Conservation (phyloP, 2,329 filamentous ascomycete genomes). For the Sporothrix brunneoviolacea region DNA sequence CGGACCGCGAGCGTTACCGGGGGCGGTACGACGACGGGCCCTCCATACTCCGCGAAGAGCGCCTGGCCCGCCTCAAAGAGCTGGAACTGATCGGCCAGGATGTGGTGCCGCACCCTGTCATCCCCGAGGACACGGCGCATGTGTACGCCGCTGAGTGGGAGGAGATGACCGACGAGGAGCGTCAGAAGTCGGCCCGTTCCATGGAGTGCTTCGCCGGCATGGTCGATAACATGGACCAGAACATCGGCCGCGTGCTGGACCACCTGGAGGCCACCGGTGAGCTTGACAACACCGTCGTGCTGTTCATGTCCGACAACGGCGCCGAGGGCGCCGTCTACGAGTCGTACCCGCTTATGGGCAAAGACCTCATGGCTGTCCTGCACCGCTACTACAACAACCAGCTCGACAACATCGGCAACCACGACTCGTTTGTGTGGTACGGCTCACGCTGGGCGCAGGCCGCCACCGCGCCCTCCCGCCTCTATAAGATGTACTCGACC, state of each 20-base stretch:
- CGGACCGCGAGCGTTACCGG: slow-evolving; percentile 49
- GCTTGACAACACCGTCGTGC: slow-evolving; percentile 47
- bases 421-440: slow-evolving; percentile 51
- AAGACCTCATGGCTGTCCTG: slow-evolving; percentile 21
- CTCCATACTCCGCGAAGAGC: slow-evolving; percentile 45
- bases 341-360: slow-evolving; percentile 16
- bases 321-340: slow-evolving; percentile 15
- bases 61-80: slow-evolving; percentile 49
- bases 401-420: slow-evolving; percentile 48
- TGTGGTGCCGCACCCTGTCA: slow-evolving; percentile 43
- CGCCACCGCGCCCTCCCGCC: slow-evolving; percentile 24
- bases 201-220: slow-evolving; percentile 61
- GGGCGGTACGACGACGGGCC: slow-evolving; percentile 57
- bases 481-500: slow-evolving; percentile 32
- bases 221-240: slow-evolving; percentile 55
- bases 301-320: slow-evolving; percentile 16
- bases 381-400: slow-evolving; percentile 51
- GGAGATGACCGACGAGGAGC: slow-evolving; percentile 39
- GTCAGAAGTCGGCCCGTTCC: slow-evolving; percentile 40
- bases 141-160: slow-evolving; percentile 35
- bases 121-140: slow-evolving; percentile 34
- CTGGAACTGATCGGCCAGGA: slow-evolving; percentile 48
- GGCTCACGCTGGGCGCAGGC: slow-evolving; percentile 45
- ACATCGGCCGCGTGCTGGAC: slow-evolving; percentile 52
- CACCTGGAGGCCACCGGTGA: slow-evolving; percentile 50